Percentiles rank a stretch among this genome's conserved stretches.
Evolutionary conservation across 2,329 filamentous ascomycete genomes (phyloP).

Genomic region (Phoma sp.): DNA sequence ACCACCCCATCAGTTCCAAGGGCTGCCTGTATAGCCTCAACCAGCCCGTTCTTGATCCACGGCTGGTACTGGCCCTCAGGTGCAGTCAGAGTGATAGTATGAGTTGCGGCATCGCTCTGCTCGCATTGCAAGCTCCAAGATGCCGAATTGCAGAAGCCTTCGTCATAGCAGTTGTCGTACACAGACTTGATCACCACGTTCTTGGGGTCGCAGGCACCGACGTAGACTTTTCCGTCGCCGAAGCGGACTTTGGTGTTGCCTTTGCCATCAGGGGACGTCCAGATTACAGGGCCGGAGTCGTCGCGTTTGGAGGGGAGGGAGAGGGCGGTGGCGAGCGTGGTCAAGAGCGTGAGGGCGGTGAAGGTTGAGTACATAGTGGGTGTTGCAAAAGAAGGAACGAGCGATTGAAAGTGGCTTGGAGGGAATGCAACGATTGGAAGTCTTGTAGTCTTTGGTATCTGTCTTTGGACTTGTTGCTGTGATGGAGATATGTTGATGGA

Average conservation of each 20-base stretch:
- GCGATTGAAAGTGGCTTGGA: no score
- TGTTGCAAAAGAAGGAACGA: no score
- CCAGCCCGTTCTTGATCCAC: not conserved
- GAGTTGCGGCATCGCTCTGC: not conserved
- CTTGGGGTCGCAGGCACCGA: not conserved
- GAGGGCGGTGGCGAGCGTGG: not conserved
- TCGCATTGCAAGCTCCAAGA: conserved; percentile 7
- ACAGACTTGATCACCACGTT: not conserved
- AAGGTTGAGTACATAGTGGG: not conserved
- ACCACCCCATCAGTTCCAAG: not conserved
- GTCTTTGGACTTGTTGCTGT: no score
- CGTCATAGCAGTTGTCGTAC: conserved; percentile 11
- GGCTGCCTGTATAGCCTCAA: not conserved
- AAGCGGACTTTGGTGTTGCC: conserved; percentile 4
- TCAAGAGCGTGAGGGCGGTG: not conserved
- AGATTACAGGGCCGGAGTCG: not conserved
- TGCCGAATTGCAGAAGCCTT: conserved; percentile 3
- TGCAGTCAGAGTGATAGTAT: conserved; percentile 5
- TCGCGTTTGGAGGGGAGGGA: not conserved
- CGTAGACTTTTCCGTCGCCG: conserved; percentile 6
- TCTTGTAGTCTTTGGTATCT: no score
- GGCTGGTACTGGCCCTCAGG: conserved; percentile 11
- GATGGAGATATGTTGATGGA: no score
- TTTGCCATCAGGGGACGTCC: conserved; percentile 2
- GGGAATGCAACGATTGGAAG: no score